Percentiles rank a stretch among this genome's conserved stretches.
Conservation (phyloP, 2,329 filamentous ascomycete species). For the Ascomycota sp. region DNA sequence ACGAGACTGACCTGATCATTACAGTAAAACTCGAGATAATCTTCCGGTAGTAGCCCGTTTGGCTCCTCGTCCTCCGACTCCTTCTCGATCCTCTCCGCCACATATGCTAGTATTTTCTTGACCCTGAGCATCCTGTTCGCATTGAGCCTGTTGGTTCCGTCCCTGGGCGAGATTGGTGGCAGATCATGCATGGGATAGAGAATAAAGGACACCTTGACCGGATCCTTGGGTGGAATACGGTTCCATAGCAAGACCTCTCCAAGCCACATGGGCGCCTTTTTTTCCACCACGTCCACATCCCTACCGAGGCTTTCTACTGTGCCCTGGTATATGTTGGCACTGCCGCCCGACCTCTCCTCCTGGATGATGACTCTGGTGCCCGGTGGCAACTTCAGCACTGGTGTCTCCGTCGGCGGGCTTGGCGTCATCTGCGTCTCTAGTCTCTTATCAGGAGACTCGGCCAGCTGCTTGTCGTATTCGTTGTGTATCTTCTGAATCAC, state of each 20-base stretch:
- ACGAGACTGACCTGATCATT: conserved; percentile 54
- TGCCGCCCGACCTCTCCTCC: conserved; percentile 43
- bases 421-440: conserved; percentile 45
- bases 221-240: conserved; percentile 64
- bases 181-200: conserved; percentile 58
- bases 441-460: conserved; percentile 27
- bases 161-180: conserved; percentile 48
- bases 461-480: conserved; percentile 46
- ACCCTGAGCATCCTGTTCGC: conserved; percentile 91
- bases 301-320: conserved; percentile 56
- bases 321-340: conserved; percentile 74
- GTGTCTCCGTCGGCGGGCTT: conserved; percentile 49
- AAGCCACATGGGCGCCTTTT: conserved; percentile 74
- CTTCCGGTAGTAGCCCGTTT: conserved; percentile 51
- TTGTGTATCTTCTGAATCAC: conserved; percentile 49
- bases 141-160: conserved; percentile 77
- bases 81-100: conserved; percentile 74
- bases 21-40: conserved; percentile 88
- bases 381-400: conserved; percentile 47
- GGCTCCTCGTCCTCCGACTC: conserved; percentile 35
- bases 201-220: conserved; percentile 86
- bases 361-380: conserved; percentile 47
- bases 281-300: conserved; percentile 66
- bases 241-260: conserved; percentile 74
- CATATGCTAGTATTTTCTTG: conserved; percentile 80